Conservation (phyloP, 805 yeast species). For the Wickerhamiella lipophila region DNA sequence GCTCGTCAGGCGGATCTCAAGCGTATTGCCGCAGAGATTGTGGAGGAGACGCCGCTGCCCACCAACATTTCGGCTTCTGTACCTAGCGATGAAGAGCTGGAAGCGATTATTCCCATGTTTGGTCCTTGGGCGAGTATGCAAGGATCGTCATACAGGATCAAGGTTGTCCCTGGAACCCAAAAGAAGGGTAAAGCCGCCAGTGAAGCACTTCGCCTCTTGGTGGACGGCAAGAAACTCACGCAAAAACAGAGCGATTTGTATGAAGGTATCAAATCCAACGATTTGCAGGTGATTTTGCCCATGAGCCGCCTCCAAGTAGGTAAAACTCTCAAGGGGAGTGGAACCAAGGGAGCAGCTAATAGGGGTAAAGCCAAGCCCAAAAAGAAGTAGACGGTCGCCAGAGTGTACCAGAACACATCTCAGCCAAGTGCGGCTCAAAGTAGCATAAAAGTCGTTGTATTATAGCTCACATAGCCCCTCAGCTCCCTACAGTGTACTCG, state of each 20-base stretch:
- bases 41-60: slow-evolving; percentile 31
- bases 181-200: slow-evolving; percentile 80
- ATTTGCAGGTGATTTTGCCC: slow-evolving; percentile 13
- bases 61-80: slow-evolving; percentile 31
- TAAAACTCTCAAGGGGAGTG: slow-evolving; percentile 1
- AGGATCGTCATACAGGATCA: slow-evolving; percentile 68
- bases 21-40: slow-evolving; percentile 32
- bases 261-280: slow-evolving; percentile 11
- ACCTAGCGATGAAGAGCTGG: slow-evolving; percentile 36
- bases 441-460: too few relatives aligned
- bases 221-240: slow-evolving; percentile 25
- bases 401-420: too few relatives aligned
- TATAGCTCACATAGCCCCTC: too few relatives aligned
- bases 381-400: neutral
- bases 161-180: slow-evolving; percentile 62
- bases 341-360: neutral
- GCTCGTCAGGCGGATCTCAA: slow-evolving; percentile 36
- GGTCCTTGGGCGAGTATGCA: slow-evolving; percentile 82
- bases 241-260: slow-evolving; percentile 10
- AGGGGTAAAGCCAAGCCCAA: slow-evolving; percentile 4
- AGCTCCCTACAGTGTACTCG: too few relatives aligned
- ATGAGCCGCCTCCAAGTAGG: slow-evolving; percentile 13
- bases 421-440: too few relatives aligned
- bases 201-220: slow-evolving; percentile 52
- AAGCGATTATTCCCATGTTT: slow-evolving; percentile 68